Evolutionary conservation across 306 rosid genomes (phyloP).

Genomic region (Crataegus laevigata): DNA sequence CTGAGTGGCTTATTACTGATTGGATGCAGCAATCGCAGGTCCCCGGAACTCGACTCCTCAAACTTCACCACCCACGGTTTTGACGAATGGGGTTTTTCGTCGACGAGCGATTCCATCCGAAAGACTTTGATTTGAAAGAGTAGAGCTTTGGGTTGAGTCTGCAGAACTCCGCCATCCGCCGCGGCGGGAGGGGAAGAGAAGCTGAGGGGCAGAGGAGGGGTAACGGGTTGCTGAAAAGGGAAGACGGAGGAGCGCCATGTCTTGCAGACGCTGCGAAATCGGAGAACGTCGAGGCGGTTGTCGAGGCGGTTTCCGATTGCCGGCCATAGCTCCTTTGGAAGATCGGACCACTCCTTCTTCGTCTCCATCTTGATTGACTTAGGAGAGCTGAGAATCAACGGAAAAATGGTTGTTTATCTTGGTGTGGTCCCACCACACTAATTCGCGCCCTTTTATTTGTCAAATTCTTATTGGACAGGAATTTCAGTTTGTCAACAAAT

Average conservation of each 20-base stretch:
- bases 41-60: constrained; percentile 11
- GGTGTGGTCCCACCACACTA: not conserved
- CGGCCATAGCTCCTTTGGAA: constrained; percentile 46
- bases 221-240: constrained; percentile 12
- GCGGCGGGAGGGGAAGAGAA: not conserved
- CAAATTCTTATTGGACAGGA: too few relatives aligned
- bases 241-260: constrained; percentile 38
- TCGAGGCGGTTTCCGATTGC: constrained; percentile 34
- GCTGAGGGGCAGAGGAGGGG: constrained; percentile 29
- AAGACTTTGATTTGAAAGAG: constrained; percentile 27
- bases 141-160: not conserved
- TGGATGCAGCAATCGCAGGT: constrained; percentile 28
- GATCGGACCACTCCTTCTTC: constrained; percentile 33
- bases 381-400: not conserved
- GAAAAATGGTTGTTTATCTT: not conserved
- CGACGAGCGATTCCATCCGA: constrained; percentile 18
- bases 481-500: too few relatives aligned
- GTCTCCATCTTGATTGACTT: not conserved
- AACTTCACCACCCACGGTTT: constrained; percentile 22
- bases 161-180: not conserved
- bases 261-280: constrained; percentile 48
- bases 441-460: not conserved
- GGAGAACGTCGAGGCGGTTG: constrained; percentile 30
- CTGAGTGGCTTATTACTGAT: constrained; percentile 17
- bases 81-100: not conserved